phyloP scores from a whole-genome alignment of 2,329 filamentous ascomycete genomes.

The Hyphodiscus sp. region DNA sequence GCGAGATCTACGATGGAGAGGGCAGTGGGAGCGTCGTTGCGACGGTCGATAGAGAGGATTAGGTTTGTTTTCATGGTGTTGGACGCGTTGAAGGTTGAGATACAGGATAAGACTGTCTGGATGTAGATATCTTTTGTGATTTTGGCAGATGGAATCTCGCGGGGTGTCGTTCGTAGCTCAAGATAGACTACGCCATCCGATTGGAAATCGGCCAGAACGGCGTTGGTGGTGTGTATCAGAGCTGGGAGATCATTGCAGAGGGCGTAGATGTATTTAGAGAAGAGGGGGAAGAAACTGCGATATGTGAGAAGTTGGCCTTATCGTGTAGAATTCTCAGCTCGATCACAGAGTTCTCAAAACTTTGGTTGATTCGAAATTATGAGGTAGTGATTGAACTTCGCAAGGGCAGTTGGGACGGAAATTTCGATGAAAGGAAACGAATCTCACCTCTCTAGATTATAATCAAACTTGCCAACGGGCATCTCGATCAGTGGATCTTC shows the following conservation, averaged over 20 bases:
- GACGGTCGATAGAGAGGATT: conserved; percentile 69
- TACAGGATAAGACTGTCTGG: conserved; percentile 55
- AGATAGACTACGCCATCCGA: conserved; percentile 69
- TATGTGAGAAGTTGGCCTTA: conserved; percentile 8
- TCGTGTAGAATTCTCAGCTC: neutral
- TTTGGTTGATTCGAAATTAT: too few species aligned
- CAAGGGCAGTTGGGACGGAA: too few species aligned
- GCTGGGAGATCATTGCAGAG: conserved; percentile 59
- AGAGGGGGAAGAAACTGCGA: conserved; percentile 69
- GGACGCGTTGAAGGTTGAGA: conserved; percentile 40
- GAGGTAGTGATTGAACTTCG: too few species aligned
- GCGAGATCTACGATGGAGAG: conserved; percentile 59
- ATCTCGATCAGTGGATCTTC: conserved; percentile 65
- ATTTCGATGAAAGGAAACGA: conserved; percentile 6
- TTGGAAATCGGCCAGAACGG: conserved; percentile 61
- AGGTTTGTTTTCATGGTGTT: conserved; percentile 52
- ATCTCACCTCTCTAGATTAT: conserved; percentile 61
- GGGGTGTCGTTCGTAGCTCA: conserved; percentile 74
- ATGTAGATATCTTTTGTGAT: conserved; percentile 58
- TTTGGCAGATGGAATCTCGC: conserved; percentile 46
- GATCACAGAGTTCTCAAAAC: too few species aligned
- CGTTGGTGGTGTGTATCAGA: conserved; percentile 54
- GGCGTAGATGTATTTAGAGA: conserved; percentile 73
- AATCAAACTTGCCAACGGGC: conserved; percentile 64
- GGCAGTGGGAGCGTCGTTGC: conserved; percentile 52